Evolutionary conservation across 805 yeast species (phyloP).

Genomic region (Cyberlindnera petersonii): DNA sequence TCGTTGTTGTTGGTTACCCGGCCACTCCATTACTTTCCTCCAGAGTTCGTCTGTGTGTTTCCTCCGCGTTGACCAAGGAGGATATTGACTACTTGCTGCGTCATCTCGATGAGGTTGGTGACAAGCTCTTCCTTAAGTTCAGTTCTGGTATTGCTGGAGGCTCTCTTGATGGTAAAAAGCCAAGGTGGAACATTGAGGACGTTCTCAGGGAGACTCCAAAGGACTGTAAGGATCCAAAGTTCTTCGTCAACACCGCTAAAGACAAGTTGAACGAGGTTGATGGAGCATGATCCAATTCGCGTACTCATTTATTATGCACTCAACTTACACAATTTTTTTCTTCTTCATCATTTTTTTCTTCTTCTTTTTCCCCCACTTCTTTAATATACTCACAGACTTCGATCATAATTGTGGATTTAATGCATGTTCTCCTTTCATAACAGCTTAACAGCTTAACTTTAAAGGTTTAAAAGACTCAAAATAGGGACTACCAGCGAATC

Average conservation of each 20-base stretch:
- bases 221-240: slow-evolving; percentile 46
- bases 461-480: too few species aligned
- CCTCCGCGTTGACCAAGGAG: slow-evolving; percentile 87
- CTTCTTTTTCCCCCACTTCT: neutral
- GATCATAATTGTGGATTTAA: slow-evolving; percentile 1
- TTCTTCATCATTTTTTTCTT: neutral
- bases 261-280: slow-evolving; percentile 3
- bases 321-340: neutral
- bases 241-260: slow-evolving; percentile 28
- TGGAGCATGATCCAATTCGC: neutral
- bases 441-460: too few species aligned
- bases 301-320: too few species aligned
- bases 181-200: slow-evolving; percentile 77
- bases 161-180: slow-evolving; percentile 54
- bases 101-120: slow-evolving; percentile 75
- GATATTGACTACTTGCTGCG: slow-evolving; percentile 81
- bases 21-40: slow-evolving; percentile 91
- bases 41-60: slow-evolving; percentile 89
- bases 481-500: too few species aligned
- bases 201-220: slow-evolving; percentile 68
- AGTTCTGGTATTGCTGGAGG: slow-evolving; percentile 75
- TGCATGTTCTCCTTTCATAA: slow-evolving; percentile 2
- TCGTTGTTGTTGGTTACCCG: slow-evolving; percentile 96
- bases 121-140: slow-evolving; percentile 66
- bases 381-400: neutral